Evolutionary conservation across 139 green algal species (phyloP), one percentile per base, ranked within the genome.

Genomic region (Haematococcus lacustris): DNA sequence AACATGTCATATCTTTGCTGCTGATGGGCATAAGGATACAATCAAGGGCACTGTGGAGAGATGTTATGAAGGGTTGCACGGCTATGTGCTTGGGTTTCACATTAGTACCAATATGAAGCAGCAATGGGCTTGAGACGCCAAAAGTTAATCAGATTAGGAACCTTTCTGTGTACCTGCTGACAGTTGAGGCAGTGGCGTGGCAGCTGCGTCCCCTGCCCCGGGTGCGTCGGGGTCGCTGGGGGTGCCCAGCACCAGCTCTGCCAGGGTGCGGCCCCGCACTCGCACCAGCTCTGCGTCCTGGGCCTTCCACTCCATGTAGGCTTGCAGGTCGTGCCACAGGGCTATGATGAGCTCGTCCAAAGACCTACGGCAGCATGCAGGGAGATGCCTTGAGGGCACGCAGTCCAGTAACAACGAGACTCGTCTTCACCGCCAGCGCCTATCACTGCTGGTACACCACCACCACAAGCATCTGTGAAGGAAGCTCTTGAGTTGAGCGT

Each of bases 271-370:
- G 26, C 39, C 73, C 50, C 2, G 41, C 41, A 1, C 67, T 37
- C 26, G 28, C 47, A 67, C 2, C 47, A 79, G 71, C 50, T 84
- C 78, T 13, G 60, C 28, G 51, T 84, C 78, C 25, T 72, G 50
- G 3, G 74, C 66, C 74, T 80, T 84, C 74, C 78, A 84, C 43
- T 84, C 78, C 39, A 84, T 75, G 71, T 80, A 84, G 3, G 78
- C 71, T 65, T 84, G 79, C n/a, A 84, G 67, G 75, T 84, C 79
- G 34, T 80, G 74, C 79, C 79, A 84, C 34, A 84, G 71, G 26
- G 79, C 79, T 1, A 80, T 76, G 53, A 84, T 80, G 28, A 84
- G 71, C 74, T 84, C 74, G 41, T 84, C 79, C 50, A 84, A 59
- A 74, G 74, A 84, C 53, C 53, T n/a, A n/a, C n/a, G n/a, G n/a